Conservation (phyloP, 371 early-diverging fungal genomes). For the Batkoa obscura region DNA sequence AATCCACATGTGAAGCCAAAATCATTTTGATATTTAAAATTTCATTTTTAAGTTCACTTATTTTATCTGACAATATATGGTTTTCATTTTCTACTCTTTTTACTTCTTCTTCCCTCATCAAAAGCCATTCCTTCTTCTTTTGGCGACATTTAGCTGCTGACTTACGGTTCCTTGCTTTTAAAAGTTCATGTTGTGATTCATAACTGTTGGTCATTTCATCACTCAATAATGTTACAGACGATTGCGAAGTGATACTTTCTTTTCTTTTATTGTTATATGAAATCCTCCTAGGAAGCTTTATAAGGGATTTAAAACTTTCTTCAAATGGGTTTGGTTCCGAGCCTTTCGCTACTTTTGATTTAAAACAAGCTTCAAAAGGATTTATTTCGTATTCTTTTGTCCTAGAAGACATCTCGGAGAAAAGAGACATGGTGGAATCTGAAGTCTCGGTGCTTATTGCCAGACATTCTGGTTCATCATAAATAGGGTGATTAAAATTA, state of each 20-base stretch:
- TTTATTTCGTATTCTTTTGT: neutral
- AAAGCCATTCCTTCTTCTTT: neutral
- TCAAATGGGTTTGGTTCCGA: neutral
- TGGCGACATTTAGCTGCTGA: neutral
- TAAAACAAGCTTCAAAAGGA: neutral
- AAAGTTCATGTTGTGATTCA: no score
- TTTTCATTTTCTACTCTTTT: neutral
- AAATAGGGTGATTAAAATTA: no score
- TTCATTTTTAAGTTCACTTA: neutral
- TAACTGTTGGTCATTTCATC: no score
- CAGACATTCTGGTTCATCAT: no score
- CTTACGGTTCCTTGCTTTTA: neutral
- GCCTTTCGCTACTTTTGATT: neutral
- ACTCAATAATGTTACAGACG: no score
- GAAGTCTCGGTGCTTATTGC: no score
- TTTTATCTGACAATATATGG: neutral
- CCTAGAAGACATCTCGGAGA: no score
- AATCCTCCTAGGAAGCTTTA: neutral
- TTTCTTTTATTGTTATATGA: neutral
- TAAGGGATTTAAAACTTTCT: neutral
- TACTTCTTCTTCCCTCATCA: neutral
- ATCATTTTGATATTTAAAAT: neutral
- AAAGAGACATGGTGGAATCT: no score
- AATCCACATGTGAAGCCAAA: neutral
- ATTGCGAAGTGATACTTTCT: neutral